phyloP scores from a whole-genome alignment of 169 alveolate genomes.

The Plasmodium malariae region DNA sequence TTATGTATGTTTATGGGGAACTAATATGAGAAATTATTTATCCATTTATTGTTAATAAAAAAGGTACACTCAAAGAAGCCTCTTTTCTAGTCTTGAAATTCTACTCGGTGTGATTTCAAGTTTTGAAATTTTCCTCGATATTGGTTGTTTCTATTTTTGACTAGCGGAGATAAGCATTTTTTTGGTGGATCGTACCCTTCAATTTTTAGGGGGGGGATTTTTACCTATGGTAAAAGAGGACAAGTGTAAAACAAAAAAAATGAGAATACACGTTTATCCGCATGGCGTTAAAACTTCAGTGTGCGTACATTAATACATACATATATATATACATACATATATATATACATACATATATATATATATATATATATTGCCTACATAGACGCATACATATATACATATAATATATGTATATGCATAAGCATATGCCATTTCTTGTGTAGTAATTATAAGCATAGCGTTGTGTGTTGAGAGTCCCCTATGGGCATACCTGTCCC shows the following conservation, averaged over 20 bases:
- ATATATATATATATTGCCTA: background rate
- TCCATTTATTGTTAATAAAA: no score
- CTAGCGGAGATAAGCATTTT: slow-evolving; percentile 81
- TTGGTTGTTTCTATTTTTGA: slow-evolving; percentile 60
- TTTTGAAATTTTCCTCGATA: slow-evolving; percentile 60
- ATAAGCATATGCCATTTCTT: no score
- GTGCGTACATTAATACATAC: slow-evolving; percentile 4
- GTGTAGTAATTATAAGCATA: background rate
- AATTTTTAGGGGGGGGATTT: slow-evolving; percentile 83
- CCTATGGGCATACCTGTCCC: slow-evolving; percentile 84
- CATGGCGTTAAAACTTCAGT: background rate
- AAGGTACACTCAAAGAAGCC: no score
- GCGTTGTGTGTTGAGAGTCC: no score
- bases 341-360: background rate
- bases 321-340: slow-evolving; percentile 6
- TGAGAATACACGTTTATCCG: background rate
- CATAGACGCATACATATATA: no score
- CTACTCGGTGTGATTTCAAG: slow-evolving; percentile 59
- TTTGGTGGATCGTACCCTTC: slow-evolving; percentile 87
- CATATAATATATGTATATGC: no score
- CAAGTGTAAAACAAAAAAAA: background rate
- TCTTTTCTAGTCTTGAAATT: slow-evolving; percentile 39
- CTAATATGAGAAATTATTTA: no score
- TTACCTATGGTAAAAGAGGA: slow-evolving; percentile 74
- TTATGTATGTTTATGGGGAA: no score